Percentiles rank a stretch among this genome's conserved stretches.
These are phyloP conservation scores for Triadica sebifera DNA, from an alignment of 345 rosid species.

Conservation along the genomic window DNA sequence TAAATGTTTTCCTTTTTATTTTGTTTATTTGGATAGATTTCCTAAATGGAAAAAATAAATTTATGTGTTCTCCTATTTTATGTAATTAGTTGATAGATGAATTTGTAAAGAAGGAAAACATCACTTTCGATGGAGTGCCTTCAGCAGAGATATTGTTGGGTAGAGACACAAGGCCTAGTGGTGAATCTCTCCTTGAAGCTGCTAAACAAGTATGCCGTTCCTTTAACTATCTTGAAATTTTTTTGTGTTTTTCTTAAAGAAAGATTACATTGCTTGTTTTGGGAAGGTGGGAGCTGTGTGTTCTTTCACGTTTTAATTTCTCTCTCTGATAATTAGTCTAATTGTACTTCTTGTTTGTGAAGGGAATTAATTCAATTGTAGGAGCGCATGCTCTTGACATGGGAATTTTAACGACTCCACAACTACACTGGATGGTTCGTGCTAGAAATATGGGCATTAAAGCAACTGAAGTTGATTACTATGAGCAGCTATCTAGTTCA, in stretches of 20 bases:
- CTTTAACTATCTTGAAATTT: not conserved
- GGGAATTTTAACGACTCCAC: slow-evolving; percentile 92
- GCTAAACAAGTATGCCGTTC: slow-evolving; percentile 53
- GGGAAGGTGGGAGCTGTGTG: not conserved
- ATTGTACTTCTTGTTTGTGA: slow-evolving; percentile 16
- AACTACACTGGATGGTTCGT: slow-evolving; percentile 91
- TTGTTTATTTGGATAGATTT: not conserved
- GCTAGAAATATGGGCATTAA: slow-evolving; percentile 68
- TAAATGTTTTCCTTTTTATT: not conserved
- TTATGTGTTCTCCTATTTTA: slow-evolving; percentile 1
- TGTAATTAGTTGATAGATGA: slow-evolving; percentile 49
- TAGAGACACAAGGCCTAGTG: slow-evolving; percentile 96
- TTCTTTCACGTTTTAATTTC: not conserved
- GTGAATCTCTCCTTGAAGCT: slow-evolving; percentile 76
- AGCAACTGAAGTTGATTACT: slow-evolving; percentile 72
- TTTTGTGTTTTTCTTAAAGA: not conserved
- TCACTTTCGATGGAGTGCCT: slow-evolving; percentile 43
- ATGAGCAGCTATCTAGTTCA: slow-evolving; percentile 66
- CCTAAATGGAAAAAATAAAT: not conserved
- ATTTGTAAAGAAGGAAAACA: slow-evolving; percentile 61
- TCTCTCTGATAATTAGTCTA: not conserved
- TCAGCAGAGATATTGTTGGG: slow-evolving; percentile 68
- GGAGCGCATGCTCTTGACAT: slow-evolving; percentile 60
- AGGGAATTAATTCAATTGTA: slow-evolving; percentile 66
- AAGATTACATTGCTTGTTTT: not conserved